Base-by-base conservation (phyloP, 768 basidiomycete genomes). In the Tricholoma sp. region DNA sequence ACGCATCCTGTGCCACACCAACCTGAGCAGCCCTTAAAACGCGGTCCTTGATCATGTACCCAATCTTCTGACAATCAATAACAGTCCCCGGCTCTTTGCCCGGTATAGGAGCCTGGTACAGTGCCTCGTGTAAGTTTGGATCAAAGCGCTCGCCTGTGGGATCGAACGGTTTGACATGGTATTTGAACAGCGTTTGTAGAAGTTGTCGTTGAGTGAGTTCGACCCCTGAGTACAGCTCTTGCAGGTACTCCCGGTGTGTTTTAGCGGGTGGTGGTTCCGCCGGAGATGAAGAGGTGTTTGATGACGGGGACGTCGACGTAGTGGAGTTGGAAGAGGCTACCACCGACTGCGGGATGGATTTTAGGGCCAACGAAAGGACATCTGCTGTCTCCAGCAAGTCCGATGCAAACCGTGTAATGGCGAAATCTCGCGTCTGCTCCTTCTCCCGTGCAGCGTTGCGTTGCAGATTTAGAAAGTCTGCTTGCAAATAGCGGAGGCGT, bases 1-100 rank as follows among this genome's bases (percentile, higher is more conserved):
- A 75, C 55, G 71, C 69, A 58, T 89, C 87, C 73, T 93, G 89
- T 16, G 86, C 94, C 24, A 98, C 95, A 56, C 96, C 97, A 57
- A 98, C 97, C 76, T 98, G 94, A 19, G 97, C 94, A 3, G 97
- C 93, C 56, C 97, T 83, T 69, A 99, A 73, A 56, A 95, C 83
- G 59, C 97, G 83, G 63, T 93, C 91, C 75, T 96, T 97, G 76
- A 99, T 94, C 75, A 79, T 92, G 76, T 92, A 98, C 3, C 94
- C 95, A 55, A 79, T 77, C 77, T 96, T 94, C 70, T 90, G 89
- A 69, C 89, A 91, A 68, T 96, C 91, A 47, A 97, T 80, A 32
- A 98, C 88, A 2, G 89, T 88, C 12, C 96, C 96, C 1, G 93
- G 85, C 69, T 88, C 86, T 74, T 91, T 92, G 12, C 82, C 90